Evolutionary conservation across 768 basidiomycete species (phyloP), one percentile per base, ranked within the genome.

Genomic region (Mycena belliarum): DNA sequence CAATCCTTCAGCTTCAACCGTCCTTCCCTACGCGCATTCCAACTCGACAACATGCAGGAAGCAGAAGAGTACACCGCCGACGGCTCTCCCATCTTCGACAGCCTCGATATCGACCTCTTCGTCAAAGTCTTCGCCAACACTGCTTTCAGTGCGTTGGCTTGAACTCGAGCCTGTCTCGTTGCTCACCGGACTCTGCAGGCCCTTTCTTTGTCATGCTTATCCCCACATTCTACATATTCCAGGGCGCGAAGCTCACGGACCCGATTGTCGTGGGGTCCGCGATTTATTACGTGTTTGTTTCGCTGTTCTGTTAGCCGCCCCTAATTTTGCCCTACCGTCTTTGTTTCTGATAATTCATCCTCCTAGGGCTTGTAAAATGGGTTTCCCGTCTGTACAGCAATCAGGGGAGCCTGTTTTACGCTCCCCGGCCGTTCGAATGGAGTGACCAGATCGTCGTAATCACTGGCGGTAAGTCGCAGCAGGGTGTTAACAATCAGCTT

Each of bases 391-490:
- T 91, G 44, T 91, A 92, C 69, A 80, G 90, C 52, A 94, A 92
- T 66, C 86, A 89, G 70, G 82, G 82, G 26, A 85, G 76, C 61
- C 68, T 87, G 21, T 70, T 93, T 23, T 85, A 84, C 57, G 77
- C 81, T 0, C 84, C 87, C 3, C 69, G 75, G 15, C 80, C 74
- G 35, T 71, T 94, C 26, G 85, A 94, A 63, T 98, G 95, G 96
- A 82, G 82, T 43, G 86, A 94, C 44, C 92, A 98, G 72, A 84
- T 96, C 53, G 87, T 98, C 6, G 77, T 98, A 37, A 79, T 98
- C 55, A 98, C 96, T 8, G 96, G 96, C 50, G 95, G 94, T 91
- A 57, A 45, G 82, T 66, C 32, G 25, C 16, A 32, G n/a, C 25
- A 20, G 44, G 3, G 5, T 42, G 24, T 15, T 14, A 38, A 18